Conservation (phyloP, 2,329 filamentous ascomycete species). For the Fusarium tupiense region DNA sequence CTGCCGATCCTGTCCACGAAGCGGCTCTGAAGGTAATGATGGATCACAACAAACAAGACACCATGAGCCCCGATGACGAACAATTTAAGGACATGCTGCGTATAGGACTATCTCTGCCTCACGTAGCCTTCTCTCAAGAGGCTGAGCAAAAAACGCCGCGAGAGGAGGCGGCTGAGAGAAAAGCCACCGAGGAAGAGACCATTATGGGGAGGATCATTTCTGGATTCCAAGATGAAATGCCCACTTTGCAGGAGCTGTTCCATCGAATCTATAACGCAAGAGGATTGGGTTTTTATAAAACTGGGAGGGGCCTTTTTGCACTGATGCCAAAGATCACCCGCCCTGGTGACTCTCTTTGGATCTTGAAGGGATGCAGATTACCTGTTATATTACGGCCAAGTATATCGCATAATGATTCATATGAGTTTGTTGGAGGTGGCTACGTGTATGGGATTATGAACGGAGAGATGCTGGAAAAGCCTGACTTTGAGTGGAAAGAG, state of each 20-base stretch:
- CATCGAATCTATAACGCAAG: not conserved
- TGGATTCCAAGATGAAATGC: accelerated
- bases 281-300: not conserved
- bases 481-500: not conserved
- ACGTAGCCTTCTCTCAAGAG: not conserved
- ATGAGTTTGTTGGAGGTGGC: not conserved
- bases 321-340: accelerated
- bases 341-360: not conserved
- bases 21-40: not conserved
- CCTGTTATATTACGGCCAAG: not conserved
- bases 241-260: accelerated
- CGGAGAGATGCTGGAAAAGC: not conserved
- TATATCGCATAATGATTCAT: accelerated
- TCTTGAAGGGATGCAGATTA: not conserved
- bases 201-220: not conserved
- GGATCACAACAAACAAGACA: not conserved
- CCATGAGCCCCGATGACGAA: not conserved
- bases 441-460: not conserved
- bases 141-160: accelerated
- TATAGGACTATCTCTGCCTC: accelerated
- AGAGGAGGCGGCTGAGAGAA: accelerated
- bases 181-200: accelerated
- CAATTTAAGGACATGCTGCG: accelerated
- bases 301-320: not conserved
- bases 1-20: not conserved